phyloP scores from a whole-genome alignment of 768 basidiomycete genomes.

The Boletellus emodensis region DNA sequence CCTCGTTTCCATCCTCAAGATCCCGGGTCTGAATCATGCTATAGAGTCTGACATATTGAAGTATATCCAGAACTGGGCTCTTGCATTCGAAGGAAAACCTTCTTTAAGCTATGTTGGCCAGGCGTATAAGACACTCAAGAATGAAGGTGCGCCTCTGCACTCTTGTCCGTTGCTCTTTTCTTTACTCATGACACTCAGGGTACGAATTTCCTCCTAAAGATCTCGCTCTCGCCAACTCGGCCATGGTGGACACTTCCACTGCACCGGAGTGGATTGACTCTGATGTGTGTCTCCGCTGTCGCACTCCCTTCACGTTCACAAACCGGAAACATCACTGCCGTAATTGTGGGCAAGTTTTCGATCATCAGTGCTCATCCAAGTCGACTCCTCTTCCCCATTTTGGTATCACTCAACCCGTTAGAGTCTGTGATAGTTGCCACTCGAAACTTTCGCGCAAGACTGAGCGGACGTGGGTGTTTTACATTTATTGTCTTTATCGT shows the following conservation, averaged over 20 bases:
- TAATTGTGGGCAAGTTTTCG: conserved; percentile 96
- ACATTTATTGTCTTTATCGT: neutral
- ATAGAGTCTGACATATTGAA: conserved; percentile 78
- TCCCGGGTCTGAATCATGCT: conserved; percentile 70
- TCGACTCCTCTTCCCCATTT: conserved; percentile 84
- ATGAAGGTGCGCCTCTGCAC: conserved; percentile 55
- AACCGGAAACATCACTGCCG: conserved; percentile 98
- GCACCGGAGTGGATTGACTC: conserved; percentile 98
- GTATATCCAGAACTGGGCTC: conserved; percentile 89
- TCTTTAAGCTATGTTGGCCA: conserved; percentile 70
- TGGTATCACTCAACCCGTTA: conserved; percentile 87
- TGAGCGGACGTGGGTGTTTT: conserved; percentile 47
- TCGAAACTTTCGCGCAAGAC: conserved; percentile 67
- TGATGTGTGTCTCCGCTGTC: conserved; percentile 89
- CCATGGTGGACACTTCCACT: conserved; percentile 86
- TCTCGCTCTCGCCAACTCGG: conserved; percentile 60
- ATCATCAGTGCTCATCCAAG: conserved; percentile 88
- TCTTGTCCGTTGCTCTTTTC: neutral
- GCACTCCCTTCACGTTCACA: conserved; percentile 87
- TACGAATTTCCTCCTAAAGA: conserved; percentile 84
- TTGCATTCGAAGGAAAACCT: conserved; percentile 81
- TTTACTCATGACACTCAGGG: conserved; percentile 39
- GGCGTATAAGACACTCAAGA: conserved; percentile 71
- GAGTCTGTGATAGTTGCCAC: conserved; percentile 90
- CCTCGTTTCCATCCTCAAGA: conserved; percentile 81